Evolutionary conservation across 2,329 filamentous ascomycete species (phyloP).

Genomic region (Botrytis byssoidea): DNA sequence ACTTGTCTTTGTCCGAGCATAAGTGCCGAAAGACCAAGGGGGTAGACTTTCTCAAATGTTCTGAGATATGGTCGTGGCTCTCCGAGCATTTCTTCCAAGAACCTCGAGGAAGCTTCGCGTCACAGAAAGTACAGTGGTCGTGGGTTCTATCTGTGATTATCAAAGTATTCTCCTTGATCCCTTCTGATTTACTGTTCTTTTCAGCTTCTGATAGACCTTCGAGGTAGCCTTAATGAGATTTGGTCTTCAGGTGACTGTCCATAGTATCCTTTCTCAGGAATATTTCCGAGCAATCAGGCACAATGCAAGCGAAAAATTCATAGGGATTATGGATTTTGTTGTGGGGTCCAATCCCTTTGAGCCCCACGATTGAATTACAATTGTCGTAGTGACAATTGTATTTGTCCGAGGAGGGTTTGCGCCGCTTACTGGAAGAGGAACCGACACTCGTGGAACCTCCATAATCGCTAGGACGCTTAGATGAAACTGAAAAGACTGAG

Average conservation of each 20-base stretch:
- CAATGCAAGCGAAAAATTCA: background rate
- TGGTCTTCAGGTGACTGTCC: background rate
- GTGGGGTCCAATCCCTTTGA: background rate
- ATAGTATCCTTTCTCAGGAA: background rate
- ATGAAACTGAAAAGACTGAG: background rate
- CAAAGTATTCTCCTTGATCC: background rate
- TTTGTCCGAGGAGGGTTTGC: background rate
- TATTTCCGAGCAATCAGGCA: background rate
- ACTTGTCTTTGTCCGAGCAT: background rate
- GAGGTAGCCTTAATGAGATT: background rate
- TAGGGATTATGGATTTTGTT: background rate
- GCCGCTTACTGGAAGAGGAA: background rate
- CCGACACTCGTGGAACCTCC: background rate
- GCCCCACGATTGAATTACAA: background rate
- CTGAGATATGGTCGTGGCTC: background rate
- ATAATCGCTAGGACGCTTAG: background rate
- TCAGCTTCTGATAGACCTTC: background rate
- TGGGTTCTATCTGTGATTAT: background rate
- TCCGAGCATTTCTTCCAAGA: background rate
- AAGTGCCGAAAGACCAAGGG: background rate
- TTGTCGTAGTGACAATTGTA: background rate
- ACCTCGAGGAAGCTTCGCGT: background rate
- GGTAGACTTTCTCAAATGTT: background rate
- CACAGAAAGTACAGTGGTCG: background rate
- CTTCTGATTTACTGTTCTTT: background rate